phyloP scores from a whole-genome alignment of 1,284 basidiomycete species.

The Apiotrichum montevideense region DNA sequence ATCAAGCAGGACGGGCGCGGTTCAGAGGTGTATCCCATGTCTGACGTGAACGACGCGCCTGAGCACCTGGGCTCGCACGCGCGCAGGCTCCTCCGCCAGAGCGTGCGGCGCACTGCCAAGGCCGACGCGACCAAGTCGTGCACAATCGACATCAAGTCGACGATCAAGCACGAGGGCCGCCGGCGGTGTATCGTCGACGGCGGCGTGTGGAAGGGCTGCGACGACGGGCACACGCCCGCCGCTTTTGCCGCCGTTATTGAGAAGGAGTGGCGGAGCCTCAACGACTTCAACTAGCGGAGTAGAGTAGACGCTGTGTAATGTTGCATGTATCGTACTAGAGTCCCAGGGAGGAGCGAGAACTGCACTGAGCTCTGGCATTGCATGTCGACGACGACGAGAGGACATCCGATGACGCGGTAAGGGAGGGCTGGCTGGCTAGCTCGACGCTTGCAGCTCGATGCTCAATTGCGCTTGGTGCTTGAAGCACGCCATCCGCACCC shows the following conservation, averaged over 20 bases:
- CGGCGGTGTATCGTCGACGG: constrained; percentile 68
- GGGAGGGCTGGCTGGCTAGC: too few relatives aligned
- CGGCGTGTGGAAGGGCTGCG: constrained; percentile 69
- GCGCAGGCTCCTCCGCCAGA: constrained; percentile 55
- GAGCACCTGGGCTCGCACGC: constrained; percentile 31
- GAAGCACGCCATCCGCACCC: too few relatives aligned
- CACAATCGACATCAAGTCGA: constrained; percentile 64
- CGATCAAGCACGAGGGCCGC: constrained; percentile 40
- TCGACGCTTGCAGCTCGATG: too few relatives aligned
- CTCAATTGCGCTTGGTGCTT: too few relatives aligned
- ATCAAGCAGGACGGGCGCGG: neutral
- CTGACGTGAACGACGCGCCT: constrained; percentile 7
- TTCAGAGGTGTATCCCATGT: neutral
- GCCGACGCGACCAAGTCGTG: constrained; percentile 72
- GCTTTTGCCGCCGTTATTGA: constrained; percentile 77
- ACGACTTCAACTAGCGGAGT: neutral
- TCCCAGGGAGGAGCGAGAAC: too few relatives aligned
- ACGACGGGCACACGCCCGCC: constrained; percentile 63
- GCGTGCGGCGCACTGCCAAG: constrained; percentile 51
- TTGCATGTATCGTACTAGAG: too few relatives aligned
- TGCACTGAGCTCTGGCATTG: too few relatives aligned
- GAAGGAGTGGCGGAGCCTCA: constrained; percentile 53
- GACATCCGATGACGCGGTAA: too few relatives aligned
- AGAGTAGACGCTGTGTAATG: too few relatives aligned
- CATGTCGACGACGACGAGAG: too few relatives aligned